Evolutionary conservation across 2,329 filamentous ascomycete genomes (phyloP), one percentile per base, ranked within the genome.

Genomic region (Coniella vitis): DNA sequence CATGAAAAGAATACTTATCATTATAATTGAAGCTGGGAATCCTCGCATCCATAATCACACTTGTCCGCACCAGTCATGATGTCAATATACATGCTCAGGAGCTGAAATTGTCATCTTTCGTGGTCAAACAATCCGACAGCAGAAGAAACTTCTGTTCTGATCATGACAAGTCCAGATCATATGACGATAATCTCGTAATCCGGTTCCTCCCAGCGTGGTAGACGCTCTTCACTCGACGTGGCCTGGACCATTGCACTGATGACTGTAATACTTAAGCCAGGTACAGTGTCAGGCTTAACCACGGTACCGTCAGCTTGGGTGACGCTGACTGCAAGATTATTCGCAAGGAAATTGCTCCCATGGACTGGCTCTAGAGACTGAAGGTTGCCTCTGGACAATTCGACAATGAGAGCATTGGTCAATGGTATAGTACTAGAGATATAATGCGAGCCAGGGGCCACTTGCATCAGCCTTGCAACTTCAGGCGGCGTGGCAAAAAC

Each of bases 371-470:
- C 63, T 17, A 78, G 59, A 52, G 65, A 61, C 1, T 55, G 44
- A n/a, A 78, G 51, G 13, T 56, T 56, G 5, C 66, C 65, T 0
- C 57, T 57, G 1, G 60, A 60, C 4, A 75, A 63, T 58, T 70
- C 65, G 40, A 67, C 64, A 53, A 74, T 63, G 46, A 81, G 58
- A 3, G 70, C 67, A 7, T 68, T 67, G 2, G 77, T 80, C 53
- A 81, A 57, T 1, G 77, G 77, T 12, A 78, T 62, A 0, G 75
- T 73, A 1, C 75, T 74, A 1, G 74, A 69, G 14, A 76, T 66
- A 43, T 65, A 65, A 22, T 60, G 61, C 36, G 58, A 63, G 20
- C 61, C 62, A 17, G 62, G 58, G 25, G 61, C 59, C 63, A 69
- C 69, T n/a, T 47, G 48, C 32, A 51, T 47, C 51, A 54, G 52